A percentile compares a stretch with the other conserved stretches of the same genome.
Conservation (phyloP, 768 basidiomycete genomes). For the Xanthoconium purpureum region DNA sequence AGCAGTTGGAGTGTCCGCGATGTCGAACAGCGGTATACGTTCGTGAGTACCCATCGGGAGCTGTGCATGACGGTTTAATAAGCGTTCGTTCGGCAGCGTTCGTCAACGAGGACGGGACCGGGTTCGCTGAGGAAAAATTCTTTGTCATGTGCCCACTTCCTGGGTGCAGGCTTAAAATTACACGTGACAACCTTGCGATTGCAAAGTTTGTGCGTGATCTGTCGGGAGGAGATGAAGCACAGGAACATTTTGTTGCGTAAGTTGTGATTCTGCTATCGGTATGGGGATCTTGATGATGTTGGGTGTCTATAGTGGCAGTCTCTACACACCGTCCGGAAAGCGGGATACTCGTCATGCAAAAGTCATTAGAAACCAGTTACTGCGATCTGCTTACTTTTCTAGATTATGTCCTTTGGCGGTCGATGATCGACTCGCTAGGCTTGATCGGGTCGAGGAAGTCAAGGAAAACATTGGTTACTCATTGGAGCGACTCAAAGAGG, state of each 20-base stretch:
- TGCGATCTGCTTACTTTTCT: conserved; percentile 21
- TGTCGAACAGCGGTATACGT: conserved; percentile 29
- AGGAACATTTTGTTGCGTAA: conserved; percentile 35
- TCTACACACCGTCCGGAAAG: conserved; percentile 29
- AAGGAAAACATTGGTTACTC: conserved; percentile 30
- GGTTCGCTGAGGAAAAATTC: conserved; percentile 48
- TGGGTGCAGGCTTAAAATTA: conserved; percentile 40
- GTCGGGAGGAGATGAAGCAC: conserved; percentile 17
- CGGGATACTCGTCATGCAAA: conserved; percentile 28
- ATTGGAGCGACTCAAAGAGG: conserved; percentile 19
- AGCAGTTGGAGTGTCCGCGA: conserved; percentile 34
- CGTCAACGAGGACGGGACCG: conserved; percentile 38
- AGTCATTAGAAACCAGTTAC: conserved; percentile 28
- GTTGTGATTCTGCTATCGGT: conserved; percentile 11
- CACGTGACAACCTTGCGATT: conserved; percentile 39
- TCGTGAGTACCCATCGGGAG: conserved; percentile 28
- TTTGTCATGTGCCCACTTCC: conserved; percentile 34
- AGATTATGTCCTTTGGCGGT: background rate
- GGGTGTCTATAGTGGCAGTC: conserved; percentile 31
- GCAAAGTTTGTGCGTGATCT: conserved; percentile 44
- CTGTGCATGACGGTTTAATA: background rate
- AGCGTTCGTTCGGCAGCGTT: conserved; percentile 35
- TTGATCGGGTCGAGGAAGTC: conserved; percentile 23
- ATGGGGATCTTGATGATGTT: background rate
- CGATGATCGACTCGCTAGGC: conserved; percentile 21